These are phyloP conservation scores for Ophiostoma piceae DNA, from an alignment of 2,329 filamentous ascomycete genomes.

Conservation along the genomic window DNA sequence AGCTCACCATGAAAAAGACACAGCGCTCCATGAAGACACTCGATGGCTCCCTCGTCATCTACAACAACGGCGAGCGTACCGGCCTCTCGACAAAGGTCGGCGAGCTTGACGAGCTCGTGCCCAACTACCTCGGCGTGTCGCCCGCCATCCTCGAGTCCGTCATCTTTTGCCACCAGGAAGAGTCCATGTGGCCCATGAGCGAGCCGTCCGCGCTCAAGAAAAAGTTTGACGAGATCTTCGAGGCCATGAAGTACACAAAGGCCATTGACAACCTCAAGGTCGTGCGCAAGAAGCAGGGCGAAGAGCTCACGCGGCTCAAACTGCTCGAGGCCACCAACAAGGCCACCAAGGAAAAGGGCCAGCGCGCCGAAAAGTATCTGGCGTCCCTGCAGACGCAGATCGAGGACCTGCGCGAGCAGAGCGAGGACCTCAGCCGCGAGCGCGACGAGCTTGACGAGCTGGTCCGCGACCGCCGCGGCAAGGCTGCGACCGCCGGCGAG, in stretches of 20 bases:
- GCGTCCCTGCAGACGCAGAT: slow-evolving; percentile 62
- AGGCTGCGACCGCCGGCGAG: slow-evolving; percentile 67
- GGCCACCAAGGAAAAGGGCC: slow-evolving; percentile 78
- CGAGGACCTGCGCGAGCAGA: slow-evolving; percentile 54
- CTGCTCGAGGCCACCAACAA: slow-evolving; percentile 56
- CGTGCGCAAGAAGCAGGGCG: slow-evolving; percentile 75
- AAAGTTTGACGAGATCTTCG: slow-evolving; percentile 95
- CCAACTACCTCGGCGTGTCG: slow-evolving; percentile 81
- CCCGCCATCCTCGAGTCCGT: slow-evolving; percentile 86
- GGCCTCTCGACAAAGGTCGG: slow-evolving; percentile 73
- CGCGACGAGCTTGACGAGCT: slow-evolving; percentile 52
- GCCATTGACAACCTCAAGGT: slow-evolving; percentile 92
- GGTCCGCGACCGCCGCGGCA: slow-evolving; percentile 57
- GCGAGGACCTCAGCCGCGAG: slow-evolving; percentile 52
- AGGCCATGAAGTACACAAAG: slow-evolving; percentile 93
- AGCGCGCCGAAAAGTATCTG: slow-evolving; percentile 62
- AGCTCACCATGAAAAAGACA: slow-evolving; percentile 80
- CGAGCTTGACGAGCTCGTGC: slow-evolving; percentile 78
- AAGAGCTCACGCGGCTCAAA: slow-evolving; percentile 67
- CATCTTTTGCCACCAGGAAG: slow-evolving; percentile 98
- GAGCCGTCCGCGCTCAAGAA: slow-evolving; percentile 83
- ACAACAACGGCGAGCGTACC: slow-evolving; percentile 72
- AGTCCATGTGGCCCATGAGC: slow-evolving; percentile 94
- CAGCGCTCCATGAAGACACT: slow-evolving; percentile 73
- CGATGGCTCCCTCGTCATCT: slow-evolving; percentile 70